phyloP scores from a whole-genome alignment of 2,329 filamentous ascomycete genomes.

The Diaporthe capsici region DNA sequence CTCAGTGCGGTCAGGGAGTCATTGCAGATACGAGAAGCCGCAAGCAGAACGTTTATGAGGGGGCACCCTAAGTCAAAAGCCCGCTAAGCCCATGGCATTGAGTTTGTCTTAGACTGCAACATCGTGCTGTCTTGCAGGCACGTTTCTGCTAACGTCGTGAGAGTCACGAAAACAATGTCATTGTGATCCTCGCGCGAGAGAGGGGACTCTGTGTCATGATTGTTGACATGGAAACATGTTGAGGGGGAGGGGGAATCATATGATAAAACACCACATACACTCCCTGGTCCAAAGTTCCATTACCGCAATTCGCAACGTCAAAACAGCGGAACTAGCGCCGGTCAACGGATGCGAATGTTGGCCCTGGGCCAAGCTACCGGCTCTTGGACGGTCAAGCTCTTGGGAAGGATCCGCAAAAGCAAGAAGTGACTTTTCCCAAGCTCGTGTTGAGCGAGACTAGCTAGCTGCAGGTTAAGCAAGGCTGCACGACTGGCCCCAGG shows the following conservation, averaged over 20 bases:
- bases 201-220: neutral
- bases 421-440: constrained; percentile 33
- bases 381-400: constrained; percentile 1
- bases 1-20: constrained; percentile 14
- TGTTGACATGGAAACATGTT: neutral
- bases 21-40: constrained; percentile 32
- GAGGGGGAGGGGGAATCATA: neutral
- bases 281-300: neutral
- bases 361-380: constrained; percentile 22
- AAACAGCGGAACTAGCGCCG: constrained; percentile 25
- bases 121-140: constrained; percentile 1
- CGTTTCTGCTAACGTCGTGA: neutral
- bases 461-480: constrained; percentile 39
- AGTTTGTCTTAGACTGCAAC: constrained; percentile 4
- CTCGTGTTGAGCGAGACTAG: constrained; percentile 40
- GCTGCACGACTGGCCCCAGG: constrained; percentile 32
- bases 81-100: constrained; percentile 22
- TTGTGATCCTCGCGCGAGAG: neutral
- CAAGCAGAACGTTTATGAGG: constrained; percentile 1
- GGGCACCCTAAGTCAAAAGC: neutral
- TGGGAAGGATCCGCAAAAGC: constrained; percentile 23
- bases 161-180: neutral
- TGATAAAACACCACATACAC: neutral
- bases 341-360: constrained; percentile 12
- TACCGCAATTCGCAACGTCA: constrained; percentile 1